Evolutionary conservation across 2,329 filamentous ascomycete genomes (phyloP).

Genomic region (Aspergillus sp.): DNA sequence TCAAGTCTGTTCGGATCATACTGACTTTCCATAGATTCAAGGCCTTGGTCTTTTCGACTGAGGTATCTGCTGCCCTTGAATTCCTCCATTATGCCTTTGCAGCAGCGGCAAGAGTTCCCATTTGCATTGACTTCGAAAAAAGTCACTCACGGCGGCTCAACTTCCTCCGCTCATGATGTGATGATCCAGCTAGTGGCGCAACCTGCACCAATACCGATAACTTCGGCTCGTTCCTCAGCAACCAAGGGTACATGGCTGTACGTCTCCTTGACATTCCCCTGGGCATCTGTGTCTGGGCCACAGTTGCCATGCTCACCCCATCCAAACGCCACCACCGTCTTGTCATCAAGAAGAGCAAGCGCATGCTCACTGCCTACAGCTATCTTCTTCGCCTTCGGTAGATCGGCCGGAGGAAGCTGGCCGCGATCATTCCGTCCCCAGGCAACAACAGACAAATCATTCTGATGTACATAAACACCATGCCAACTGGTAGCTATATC

Average conservation of each 20-base stretch:
- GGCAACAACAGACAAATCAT: conserved; percentile 57
- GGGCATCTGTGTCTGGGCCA: conserved; percentile 59
- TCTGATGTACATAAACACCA: conserved; percentile 65
- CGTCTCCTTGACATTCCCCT: conserved; percentile 63
- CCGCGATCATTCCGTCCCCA: conserved; percentile 88
- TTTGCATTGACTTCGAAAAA: too few species aligned
- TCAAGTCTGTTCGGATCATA: neutral
- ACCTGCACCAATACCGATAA: conserved; percentile 69
- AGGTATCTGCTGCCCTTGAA: conserved; percentile 3
- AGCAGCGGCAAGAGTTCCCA: too few species aligned
- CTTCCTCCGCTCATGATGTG: conserved; percentile 14
- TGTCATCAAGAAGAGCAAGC: conserved; percentile 62
- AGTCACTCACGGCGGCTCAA: too few species aligned
- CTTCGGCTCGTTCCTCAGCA: conserved; percentile 46
- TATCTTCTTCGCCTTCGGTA: conserved; percentile 60
- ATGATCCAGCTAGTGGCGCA: conserved; percentile 83
- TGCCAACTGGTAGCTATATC: conserved; percentile 77
- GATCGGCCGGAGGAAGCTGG: conserved; percentile 62
- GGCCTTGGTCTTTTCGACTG: conserved; percentile 42
- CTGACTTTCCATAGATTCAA: conserved; percentile 27
- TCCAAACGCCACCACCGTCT: conserved; percentile 77
- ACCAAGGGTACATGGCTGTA: conserved; percentile 64
- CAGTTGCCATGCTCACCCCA: conserved; percentile 99
- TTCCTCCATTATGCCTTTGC: too few species aligned
- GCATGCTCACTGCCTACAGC: conserved; percentile 86